Conservation (phyloP, 345 rosid genomes). For the Excoecaria agallocha region DNA sequence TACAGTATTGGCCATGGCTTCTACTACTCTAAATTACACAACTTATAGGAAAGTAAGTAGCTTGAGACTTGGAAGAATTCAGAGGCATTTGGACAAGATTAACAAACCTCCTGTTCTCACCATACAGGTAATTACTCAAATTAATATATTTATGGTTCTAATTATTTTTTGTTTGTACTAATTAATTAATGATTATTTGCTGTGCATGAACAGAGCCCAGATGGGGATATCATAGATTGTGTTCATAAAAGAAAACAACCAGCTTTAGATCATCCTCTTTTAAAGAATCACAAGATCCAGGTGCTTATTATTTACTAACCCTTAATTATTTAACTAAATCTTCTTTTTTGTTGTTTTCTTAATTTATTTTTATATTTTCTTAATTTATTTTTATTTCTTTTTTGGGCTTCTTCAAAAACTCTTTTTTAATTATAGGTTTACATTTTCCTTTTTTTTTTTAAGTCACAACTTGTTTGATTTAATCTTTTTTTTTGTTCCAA, state of each 20-base stretch:
- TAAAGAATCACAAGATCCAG: conserved; percentile 36
- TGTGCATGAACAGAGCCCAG: conserved; percentile 27
- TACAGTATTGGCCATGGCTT: conserved; percentile 17
- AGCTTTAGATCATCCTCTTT: conserved; percentile 35
- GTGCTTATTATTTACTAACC: neutral
- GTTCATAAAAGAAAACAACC: conserved; percentile 36
- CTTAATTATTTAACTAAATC: no score
- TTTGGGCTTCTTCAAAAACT: no score
- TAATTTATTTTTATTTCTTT: no score
- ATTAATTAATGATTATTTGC: neutral
- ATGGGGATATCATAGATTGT: conserved; percentile 36
- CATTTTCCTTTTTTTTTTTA: neutral
- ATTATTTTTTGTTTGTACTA: neutral
- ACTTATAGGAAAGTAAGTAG: conserved; percentile 59
- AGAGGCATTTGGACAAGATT: conserved; percentile 27
- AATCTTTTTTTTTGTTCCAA: neutral
- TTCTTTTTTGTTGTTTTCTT: neutral
- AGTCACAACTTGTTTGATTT: neutral
- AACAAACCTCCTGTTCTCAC: conserved; percentile 30
- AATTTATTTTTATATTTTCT: neutral
- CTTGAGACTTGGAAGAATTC: conserved; percentile 63
- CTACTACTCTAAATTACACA: conserved; percentile 50
- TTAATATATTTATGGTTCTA: no score
- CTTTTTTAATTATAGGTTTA: no score
- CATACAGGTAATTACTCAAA: conserved; percentile 22